Conservation (phyloP, 768 basidiomycete species). For the Chiua virens region DNA sequence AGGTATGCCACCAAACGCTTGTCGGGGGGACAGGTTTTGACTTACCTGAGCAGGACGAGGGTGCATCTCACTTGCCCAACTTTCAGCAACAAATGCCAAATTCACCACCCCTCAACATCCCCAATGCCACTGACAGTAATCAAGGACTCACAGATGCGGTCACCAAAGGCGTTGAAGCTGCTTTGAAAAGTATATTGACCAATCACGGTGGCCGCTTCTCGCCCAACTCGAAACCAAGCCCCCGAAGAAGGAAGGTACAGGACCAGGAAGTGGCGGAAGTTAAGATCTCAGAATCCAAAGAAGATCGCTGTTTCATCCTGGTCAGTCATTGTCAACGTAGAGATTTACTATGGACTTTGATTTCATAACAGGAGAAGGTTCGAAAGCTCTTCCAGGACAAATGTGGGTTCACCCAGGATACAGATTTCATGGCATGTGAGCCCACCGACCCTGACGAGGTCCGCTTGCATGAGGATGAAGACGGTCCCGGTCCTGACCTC, state of each 20-base stretch:
- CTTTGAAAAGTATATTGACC: no score
- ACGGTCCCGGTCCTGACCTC: neutral
- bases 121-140: no score
- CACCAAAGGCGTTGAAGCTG: no score
- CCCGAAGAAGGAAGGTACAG: neutral
- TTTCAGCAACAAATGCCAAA: no score
- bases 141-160: no score
- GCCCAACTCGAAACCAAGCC: neutral
- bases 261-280: neutral
- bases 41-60: no score
- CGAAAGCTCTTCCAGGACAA: slow-evolving; percentile 2
- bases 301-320: neutral
- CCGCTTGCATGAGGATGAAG: neutral
- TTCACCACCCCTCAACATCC: no score
- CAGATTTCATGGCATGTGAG: neutral
- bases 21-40: no score
- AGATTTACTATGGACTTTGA: neutral
- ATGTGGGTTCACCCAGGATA: neutral
- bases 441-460: neutral
- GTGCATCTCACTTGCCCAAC: no score
- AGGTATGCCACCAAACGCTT: no score
- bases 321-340: neutral
- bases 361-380: neutral
- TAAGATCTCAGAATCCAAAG: neutral
- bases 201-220: no score